Percentiles rank a stretch among this genome's conserved stretches.
Conservation (phyloP, 2,329 filamentous ascomycete species). For the Hypoxylon sp. region DNA sequence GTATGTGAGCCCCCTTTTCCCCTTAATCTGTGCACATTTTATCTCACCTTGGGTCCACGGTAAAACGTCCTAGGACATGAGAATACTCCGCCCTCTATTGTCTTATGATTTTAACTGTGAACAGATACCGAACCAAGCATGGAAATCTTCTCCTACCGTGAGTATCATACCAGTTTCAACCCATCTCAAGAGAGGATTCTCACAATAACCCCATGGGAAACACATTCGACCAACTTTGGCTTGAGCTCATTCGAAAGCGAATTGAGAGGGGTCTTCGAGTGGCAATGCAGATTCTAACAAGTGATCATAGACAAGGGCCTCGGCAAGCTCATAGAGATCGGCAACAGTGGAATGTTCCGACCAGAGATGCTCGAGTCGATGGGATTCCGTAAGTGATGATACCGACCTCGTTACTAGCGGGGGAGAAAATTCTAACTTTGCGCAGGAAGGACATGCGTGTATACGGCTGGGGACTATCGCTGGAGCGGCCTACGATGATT, state of each 20-base stretch:
- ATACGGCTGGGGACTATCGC: slow-evolving; percentile 89
- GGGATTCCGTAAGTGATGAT: slow-evolving; percentile 66
- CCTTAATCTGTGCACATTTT: not conserved
- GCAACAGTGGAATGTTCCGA: slow-evolving; percentile 98
- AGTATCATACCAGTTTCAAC: no score
- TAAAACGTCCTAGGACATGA: no score
- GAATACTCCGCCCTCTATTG: not conserved
- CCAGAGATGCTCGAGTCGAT: slow-evolving; percentile 97
- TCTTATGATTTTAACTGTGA: slow-evolving; percentile 77
- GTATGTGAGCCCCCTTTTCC: slow-evolving; percentile 52
- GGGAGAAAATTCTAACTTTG: slow-evolving; percentile 10
- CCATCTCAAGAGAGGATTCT: no score
- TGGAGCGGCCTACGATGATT: slow-evolving; percentile 98
- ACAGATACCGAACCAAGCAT: slow-evolving; percentile 84
- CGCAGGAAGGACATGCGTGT: slow-evolving; percentile 79
- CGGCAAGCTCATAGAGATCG: slow-evolving; percentile 93
- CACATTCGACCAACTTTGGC: no score
- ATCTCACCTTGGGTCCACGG: no score
- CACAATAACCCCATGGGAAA: no score
- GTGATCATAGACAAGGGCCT: slow-evolving; percentile 60
- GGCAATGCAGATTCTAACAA: slow-evolving; percentile 9
- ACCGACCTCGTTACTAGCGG: not conserved
- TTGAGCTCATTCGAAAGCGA: no score
- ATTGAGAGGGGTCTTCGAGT: no score
- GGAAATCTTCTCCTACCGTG: slow-evolving; percentile 93